phyloP scores from a whole-genome alignment of 225 moss, liverwort and hornwort species.

The Sphagnum tenellum region DNA sequence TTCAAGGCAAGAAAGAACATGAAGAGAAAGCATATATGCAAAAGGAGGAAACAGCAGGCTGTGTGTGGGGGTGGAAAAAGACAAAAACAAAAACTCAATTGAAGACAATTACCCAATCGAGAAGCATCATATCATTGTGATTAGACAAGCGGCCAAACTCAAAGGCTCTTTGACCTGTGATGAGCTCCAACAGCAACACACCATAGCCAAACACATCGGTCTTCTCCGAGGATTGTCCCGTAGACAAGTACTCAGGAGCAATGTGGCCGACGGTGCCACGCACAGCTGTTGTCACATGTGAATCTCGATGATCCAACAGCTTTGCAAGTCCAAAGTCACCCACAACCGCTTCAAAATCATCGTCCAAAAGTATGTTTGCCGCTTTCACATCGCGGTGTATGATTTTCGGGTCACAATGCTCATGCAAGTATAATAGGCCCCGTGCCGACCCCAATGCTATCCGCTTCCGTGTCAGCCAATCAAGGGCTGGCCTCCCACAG shows the following conservation, averaged over 20 bases:
- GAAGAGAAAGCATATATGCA: too few relatives aligned
- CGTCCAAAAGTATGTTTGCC: slow-evolving; percentile 16
- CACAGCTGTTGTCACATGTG: slow-evolving; percentile 21
- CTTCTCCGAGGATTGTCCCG: slow-evolving; percentile 17
- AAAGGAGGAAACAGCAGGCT: too few relatives aligned
- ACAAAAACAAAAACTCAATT: background rate
- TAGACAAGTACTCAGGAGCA: slow-evolving; percentile 17
- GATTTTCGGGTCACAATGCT: too few relatives aligned
- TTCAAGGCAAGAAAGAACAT: too few relatives aligned
- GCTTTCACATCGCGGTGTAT: slow-evolving; percentile 17
- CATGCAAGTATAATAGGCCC: slow-evolving; percentile 8
- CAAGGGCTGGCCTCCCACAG: slow-evolving; percentile 62
- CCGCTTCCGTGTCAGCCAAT: slow-evolving; percentile 36
- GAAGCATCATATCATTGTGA: slow-evolving; percentile 16
- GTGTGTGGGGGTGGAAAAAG: too few relatives aligned
- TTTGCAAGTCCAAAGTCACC: slow-evolving; percentile 23
- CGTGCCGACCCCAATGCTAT: slow-evolving; percentile 15
- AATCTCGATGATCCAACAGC: slow-evolving; percentile 12
- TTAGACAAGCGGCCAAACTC: slow-evolving; percentile 15
- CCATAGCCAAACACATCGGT: slow-evolving; percentile 21
- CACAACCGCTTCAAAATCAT: slow-evolving; percentile 16
- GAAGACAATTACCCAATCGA: slow-evolving; percentile 11
- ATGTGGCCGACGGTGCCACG: slow-evolving; percentile 23
- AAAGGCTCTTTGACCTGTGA: slow-evolving; percentile 18
- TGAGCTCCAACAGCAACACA: slow-evolving; percentile 15